Base-by-base conservation (phyloP, 202 grass and related monocot genomes). In the Musa balbisiana region DNA sequence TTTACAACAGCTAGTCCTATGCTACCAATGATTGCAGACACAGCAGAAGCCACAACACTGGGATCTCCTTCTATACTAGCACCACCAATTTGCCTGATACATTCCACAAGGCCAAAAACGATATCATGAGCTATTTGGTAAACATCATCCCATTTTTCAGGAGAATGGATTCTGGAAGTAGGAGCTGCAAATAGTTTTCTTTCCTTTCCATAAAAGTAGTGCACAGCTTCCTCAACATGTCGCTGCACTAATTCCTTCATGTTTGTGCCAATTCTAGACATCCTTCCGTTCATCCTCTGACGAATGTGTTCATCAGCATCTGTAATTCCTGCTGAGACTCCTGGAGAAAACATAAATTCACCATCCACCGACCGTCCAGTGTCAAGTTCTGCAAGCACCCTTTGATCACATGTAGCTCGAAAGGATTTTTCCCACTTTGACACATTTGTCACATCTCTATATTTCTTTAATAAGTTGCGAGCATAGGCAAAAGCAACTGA, bases 191-290 rank as follows among this genome's bases (percentile, higher is more conserved):
- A 83, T 71, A 69, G 73, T 84, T 95, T 99, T 78, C 87, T 95
- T 67, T 95, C 95, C 81, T 95, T 99, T 64, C 85, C 85, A 67
- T 76, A 83, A 26, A 95, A 87, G 72, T 80, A 87, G 29, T 79
- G 83, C 55, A 84, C 78, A 80, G 77, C 77, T 51, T 92, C 91
- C 14, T 92, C 91, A 51, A 82, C 82, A 85, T 86, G 87, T 27
- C 89, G 83, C 73, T 99, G 91, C 27, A 99, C 82, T 82, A 99
- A 83, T 56, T 99, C 95, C 51, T 92, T 94, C 95, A 99, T 92
- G 85, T 79, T 99, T 65, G 84, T 83, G 58, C 85, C 29, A 78
- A 85, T 82, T 80, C 87, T 89, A 69, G 87, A 87, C 59, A 70
- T 85, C 80, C 87, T 92, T 83, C 87, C 87, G 80, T 65, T 88